These are phyloP conservation scores for Citrus trifoliata DNA, from an alignment of 345 rosid genomes.

Conservation along the genomic window DNA sequence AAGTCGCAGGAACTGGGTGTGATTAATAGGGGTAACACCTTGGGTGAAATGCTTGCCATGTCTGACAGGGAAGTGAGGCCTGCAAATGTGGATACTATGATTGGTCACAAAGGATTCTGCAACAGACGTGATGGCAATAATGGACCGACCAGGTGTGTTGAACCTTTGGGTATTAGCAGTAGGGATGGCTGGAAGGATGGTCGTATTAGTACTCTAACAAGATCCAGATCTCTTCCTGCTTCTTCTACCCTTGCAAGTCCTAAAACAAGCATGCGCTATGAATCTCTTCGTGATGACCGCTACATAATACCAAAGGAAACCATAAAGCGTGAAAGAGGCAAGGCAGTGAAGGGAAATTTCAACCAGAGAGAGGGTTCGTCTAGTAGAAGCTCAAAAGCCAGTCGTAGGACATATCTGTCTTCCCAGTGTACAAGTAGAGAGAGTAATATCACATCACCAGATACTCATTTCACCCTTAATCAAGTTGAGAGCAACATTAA, in stretches of 20 bases:
- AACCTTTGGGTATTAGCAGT: slow-evolving; percentile 93
- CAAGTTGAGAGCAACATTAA: slow-evolving; percentile 26
- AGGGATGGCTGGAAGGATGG: slow-evolving; percentile 93
- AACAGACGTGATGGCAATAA: slow-evolving; percentile 21
- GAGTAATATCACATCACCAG: slow-evolving; percentile 39
- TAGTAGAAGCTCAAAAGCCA: slow-evolving; percentile 41
- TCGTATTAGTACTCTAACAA: slow-evolving; percentile 36
- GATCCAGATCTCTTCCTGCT: slow-evolving; percentile 74
- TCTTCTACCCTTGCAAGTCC: slow-evolving; percentile 52
- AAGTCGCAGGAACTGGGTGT: slow-evolving; percentile 51
- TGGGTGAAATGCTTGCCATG: slow-evolving; percentile 90
- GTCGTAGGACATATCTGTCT: slow-evolving; percentile 32
- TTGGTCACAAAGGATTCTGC: slow-evolving; percentile 29
- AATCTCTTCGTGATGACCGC: slow-evolving; percentile 39
- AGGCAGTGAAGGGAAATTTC: slow-evolving; percentile 38
- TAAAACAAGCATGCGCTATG: slow-evolving; percentile 29
- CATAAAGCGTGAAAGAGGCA: slow-evolving; percentile 43
- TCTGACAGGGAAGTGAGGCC: slow-evolving; percentile 54
- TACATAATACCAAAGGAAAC: slow-evolving; percentile 45
- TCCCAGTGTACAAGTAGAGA: slow-evolving; percentile 21
- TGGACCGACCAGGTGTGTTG: slow-evolving; percentile 31
- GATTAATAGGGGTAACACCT: slow-evolving; percentile 59
- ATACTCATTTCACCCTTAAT: slow-evolving; percentile 29
- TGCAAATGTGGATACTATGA: slow-evolving; percentile 34
- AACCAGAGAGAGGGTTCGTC: slow-evolving; percentile 36